Conservation (phyloP, 352 stramenopile genomes). For the Globisporangium echinulatum region DNA sequence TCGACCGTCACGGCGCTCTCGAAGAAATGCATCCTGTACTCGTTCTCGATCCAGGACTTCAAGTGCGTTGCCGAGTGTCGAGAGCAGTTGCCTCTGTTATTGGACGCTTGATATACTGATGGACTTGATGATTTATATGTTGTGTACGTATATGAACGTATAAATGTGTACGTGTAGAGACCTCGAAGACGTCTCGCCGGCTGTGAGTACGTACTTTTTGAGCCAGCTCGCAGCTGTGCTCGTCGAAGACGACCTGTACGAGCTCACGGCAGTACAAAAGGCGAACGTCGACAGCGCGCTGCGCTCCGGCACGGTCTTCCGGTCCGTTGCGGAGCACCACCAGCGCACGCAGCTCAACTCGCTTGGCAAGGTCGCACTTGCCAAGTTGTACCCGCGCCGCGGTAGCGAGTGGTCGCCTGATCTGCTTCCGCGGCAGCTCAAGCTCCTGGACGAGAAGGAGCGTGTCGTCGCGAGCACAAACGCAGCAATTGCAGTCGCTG, state of each 20-base stretch:
- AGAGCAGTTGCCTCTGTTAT: not conserved
- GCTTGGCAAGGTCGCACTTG: slow-evolving; percentile 56
- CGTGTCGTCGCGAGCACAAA: not conserved
- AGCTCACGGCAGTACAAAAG: slow-evolving; percentile 39
- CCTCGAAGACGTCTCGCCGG: slow-evolving; percentile 60
- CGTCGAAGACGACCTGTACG: slow-evolving; percentile 61
- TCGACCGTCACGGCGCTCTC: slow-evolving; percentile 66
- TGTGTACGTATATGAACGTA: not conserved
- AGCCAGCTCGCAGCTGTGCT: slow-evolving; percentile 71
- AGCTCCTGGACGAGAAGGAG: slow-evolving; percentile 37
- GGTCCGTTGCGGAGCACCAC: slow-evolving; percentile 52
- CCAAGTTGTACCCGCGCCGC: slow-evolving; percentile 49
- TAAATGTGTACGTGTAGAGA: slow-evolving; percentile 14
- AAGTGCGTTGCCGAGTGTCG: slow-evolving; percentile 27
- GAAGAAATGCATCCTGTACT: slow-evolving; percentile 72
- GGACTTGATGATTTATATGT: not conserved
- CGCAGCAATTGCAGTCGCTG: not conserved
- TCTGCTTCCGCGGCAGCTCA: slow-evolving; percentile 52
- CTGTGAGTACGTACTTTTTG: slow-evolving; percentile 76
- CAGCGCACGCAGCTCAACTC: slow-evolving; percentile 44
- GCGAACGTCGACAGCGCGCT: slow-evolving; percentile 48
- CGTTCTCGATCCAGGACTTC: slow-evolving; percentile 73
- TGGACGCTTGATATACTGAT: not conserved
- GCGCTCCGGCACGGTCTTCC: slow-evolving; percentile 48
- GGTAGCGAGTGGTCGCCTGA: slow-evolving; percentile 73